Evolutionary conservation across 129 eudicot genomes (phyloP), one percentile per base, ranked within the genome.

Genomic region (Ambrosia artemisiifolia): DNA sequence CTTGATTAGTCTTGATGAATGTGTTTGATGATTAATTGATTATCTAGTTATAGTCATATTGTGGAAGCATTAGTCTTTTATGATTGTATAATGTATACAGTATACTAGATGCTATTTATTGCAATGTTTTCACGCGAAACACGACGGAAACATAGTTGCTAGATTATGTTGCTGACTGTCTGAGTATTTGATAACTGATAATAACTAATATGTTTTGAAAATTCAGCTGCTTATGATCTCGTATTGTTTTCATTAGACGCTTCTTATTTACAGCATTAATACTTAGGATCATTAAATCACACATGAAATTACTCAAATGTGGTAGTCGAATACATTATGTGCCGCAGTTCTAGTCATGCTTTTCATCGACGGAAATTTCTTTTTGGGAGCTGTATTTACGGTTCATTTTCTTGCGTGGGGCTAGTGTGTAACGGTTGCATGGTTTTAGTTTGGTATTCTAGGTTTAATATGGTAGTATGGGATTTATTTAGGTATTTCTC

Each of bases 1-100:
- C 44, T 40, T 40, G 44, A 40, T 12, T 34, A 42, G 16, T 9
- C 43, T 62, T 73, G 70, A 61, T 73, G 62, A 72, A 46, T 61
- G 36, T 48, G 5, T 62, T 33, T 12, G 49, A 6, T 62, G 12
- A 18, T 28, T 11, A 20, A 2, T 55, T 20, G 3, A 53, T 18
- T 53, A 18, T 53, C 32, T 17, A 53, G 28, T 57, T 24, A 57
- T 11, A 57, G 38, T 4, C 63, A 57, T 57, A 57, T 9, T 19
- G 35, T 57, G 63, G 63, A 11, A 57, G 1, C 63, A 11, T 56
- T 11, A 24, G 63, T 28, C 16, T 24, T 57, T 57, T 28, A 3
- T 24, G n/a, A 20, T 56, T 9, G 12, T 20, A 20, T 9, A 56
- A 56, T 24, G 28, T 24, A 24, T 24, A 24, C n/a, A n/a, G 43